phyloP scores from a whole-genome alignment of 139 green algal species.

The Picochlorum sp. region DNA sequence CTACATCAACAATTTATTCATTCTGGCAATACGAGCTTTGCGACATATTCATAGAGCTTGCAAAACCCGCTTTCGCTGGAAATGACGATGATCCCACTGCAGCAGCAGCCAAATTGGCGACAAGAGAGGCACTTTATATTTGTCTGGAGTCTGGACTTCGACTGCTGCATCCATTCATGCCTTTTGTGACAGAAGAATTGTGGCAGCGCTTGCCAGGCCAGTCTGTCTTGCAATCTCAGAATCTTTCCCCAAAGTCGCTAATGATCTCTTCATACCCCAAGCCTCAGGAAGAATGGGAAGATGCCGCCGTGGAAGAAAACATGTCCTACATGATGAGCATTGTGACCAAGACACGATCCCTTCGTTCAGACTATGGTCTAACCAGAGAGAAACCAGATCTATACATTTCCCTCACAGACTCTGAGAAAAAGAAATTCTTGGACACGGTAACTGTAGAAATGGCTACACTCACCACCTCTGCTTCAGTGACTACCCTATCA shows the following conservation, averaged over 20 bases:
- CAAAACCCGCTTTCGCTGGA: slow-evolving; percentile 71
- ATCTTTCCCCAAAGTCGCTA: slow-evolving; percentile 34
- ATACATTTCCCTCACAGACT: slow-evolving; percentile 41
- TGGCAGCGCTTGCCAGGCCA: slow-evolving; percentile 72
- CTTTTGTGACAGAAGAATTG: slow-evolving; percentile 94
- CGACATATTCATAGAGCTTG: slow-evolving; percentile 97
- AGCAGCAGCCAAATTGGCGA: slow-evolving; percentile 44
- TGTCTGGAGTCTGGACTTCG: slow-evolving; percentile 77
- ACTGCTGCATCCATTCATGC: slow-evolving; percentile 97
- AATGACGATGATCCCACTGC: slow-evolving; percentile 8
- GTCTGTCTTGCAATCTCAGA: neutral
- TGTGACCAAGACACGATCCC: slow-evolving; percentile 26
- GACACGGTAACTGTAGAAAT: slow-evolving; percentile 25
- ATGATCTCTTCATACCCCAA: slow-evolving; percentile 74
- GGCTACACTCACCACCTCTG: slow-evolving; percentile 40
- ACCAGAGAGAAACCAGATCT: slow-evolving; percentile 63
- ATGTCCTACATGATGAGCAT: slow-evolving; percentile 44
- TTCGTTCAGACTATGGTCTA: slow-evolving; percentile 73
- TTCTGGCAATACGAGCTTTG: slow-evolving; percentile 96
- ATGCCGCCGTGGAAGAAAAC: slow-evolving; percentile 42
- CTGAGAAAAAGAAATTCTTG: slow-evolving; percentile 18
- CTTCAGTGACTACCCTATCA: slow-evolving; percentile 7
- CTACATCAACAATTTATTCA: slow-evolving; percentile 67
- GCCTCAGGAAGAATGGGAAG: slow-evolving; percentile 24
- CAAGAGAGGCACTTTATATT: slow-evolving; percentile 59